Evolutionary conservation across 169 alveolate species (phyloP).

Genomic region (Cryptosporidium muris): DNA sequence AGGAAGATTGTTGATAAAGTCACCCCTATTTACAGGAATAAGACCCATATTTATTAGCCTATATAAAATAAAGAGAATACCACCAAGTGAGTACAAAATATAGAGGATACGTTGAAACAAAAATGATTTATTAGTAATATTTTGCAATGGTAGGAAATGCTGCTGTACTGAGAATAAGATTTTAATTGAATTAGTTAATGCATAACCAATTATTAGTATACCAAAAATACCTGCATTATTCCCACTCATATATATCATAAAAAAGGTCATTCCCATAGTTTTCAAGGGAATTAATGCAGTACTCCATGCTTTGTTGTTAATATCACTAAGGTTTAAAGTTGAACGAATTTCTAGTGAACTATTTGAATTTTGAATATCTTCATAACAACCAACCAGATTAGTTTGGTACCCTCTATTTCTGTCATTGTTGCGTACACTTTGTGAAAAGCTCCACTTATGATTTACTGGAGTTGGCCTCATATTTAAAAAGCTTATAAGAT

Average conservation of each 20-base stretch:
- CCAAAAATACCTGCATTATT: conserved; percentile 23
- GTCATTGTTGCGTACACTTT: too few species aligned
- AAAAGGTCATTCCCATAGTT: conserved; percentile 29
- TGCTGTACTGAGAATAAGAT: not conserved
- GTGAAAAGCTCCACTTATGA: too few species aligned
- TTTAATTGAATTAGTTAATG: conserved; percentile 8
- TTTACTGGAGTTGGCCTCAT: too few species aligned
- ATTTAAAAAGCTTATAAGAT: too few species aligned
- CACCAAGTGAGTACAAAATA: not conserved
- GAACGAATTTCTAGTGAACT: too few species aligned
- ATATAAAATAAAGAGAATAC: not conserved
- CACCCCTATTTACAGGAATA: conserved; percentile 29
- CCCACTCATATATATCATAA: conserved; percentile 27
- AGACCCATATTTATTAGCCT: conserved; percentile 26
- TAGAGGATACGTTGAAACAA: not conserved
- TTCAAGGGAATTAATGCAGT: conserved; percentile 19
- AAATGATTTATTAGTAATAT: not conserved
- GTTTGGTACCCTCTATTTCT: too few species aligned
- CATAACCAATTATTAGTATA: conserved; percentile 5
- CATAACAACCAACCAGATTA: too few species aligned
- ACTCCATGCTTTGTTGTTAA: conserved; percentile 23
- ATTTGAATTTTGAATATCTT: too few species aligned
- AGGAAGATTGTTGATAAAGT: not conserved
- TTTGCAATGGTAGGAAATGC: conserved; percentile 4
- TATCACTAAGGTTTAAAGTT: too few species aligned